Evolutionary conservation across 805 yeast genomes (phyloP).

Genomic region (Candida pseudofarinosa): DNA sequence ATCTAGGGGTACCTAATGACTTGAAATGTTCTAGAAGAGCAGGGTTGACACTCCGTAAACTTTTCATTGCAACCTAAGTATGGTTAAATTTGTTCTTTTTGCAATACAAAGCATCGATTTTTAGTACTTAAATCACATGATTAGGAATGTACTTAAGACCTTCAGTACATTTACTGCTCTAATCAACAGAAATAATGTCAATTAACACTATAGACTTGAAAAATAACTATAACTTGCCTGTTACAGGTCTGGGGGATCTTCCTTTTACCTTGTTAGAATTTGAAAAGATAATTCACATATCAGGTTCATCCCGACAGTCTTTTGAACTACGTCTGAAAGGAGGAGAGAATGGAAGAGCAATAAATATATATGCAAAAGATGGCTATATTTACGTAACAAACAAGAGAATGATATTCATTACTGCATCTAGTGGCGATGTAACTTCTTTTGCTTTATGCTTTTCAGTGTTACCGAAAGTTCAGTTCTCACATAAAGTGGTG

Average conservation of each 20-base stretch:
- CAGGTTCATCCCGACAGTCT: slow-evolving; percentile 23
- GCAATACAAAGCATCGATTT: background rate
- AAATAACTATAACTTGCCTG: slow-evolving; percentile 6
- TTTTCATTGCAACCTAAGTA: background rate
- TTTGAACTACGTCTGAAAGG: slow-evolving; percentile 21
- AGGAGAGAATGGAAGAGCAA: slow-evolving; percentile 4
- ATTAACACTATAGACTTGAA: slow-evolving; percentile 21
- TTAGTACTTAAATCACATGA: too few species aligned
- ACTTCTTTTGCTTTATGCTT: slow-evolving; percentile 38
- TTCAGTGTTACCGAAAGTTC: slow-evolving; percentile 20
- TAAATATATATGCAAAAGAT: slow-evolving; percentile 29
- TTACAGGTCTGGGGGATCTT: slow-evolving; percentile 3
- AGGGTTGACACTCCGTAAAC: slow-evolving; percentile 18
- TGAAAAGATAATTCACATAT: slow-evolving; percentile 10
- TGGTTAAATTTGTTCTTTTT: background rate
- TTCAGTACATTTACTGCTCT: too few species aligned
- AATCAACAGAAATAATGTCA: too few species aligned
- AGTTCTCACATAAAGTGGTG: slow-evolving; percentile 36
- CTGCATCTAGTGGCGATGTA: slow-evolving; percentile 39
- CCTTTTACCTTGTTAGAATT: slow-evolving; percentile 21
- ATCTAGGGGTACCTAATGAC: slow-evolving; percentile 14
- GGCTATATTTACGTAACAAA: slow-evolving; percentile 43
- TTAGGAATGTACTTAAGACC: too few species aligned
- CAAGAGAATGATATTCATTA: slow-evolving; percentile 36
- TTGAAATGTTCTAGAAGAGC: slow-evolving; percentile 19